Evolutionary conservation across 1,284 basidiomycete genomes (phyloP).

Genomic region (Ceratobasidium sp.): DNA sequence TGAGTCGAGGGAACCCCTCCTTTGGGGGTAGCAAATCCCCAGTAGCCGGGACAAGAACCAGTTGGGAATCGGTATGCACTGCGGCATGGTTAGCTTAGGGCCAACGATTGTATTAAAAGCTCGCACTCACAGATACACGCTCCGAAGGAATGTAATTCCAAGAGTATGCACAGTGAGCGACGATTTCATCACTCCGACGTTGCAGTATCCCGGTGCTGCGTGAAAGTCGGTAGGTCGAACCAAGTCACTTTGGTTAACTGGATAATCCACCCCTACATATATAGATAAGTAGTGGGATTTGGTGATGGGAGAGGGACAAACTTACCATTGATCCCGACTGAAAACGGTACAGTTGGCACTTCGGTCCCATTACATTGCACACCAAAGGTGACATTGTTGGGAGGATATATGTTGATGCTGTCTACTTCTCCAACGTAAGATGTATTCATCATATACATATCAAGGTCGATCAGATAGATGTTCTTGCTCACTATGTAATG

Average conservation of each 20-base stretch:
- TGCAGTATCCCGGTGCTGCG: constrained; percentile 11
- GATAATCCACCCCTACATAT: constrained; percentile 34
- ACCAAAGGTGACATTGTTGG: constrained; percentile 36
- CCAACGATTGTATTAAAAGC: too few species aligned
- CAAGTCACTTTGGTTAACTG: constrained; percentile 34
- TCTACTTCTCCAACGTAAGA: constrained; percentile 14
- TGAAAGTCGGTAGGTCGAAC: background rate
- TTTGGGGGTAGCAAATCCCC: constrained; percentile 35
- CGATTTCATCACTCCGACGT: constrained; percentile 41
- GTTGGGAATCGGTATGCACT: constrained; percentile 43
- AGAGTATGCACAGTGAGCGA: background rate
- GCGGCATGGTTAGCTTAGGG: background rate
- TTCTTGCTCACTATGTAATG: constrained; percentile 33
- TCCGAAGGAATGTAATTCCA: constrained; percentile 40
- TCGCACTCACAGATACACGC: constrained; percentile 33
- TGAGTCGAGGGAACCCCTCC: constrained; percentile 22
- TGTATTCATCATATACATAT: constrained; percentile 31
- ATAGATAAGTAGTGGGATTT: background rate
- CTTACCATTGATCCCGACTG: constrained; percentile 39
- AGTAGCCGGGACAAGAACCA: constrained; percentile 37
- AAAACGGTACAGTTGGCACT: constrained; percentile 20
- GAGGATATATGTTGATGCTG: constrained; percentile 33
- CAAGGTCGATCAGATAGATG: constrained; percentile 35
- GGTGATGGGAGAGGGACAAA: too few species aligned
- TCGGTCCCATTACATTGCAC: constrained; percentile 13